Conservation (phyloP, 2,329 filamentous ascomycete species). For the Verticillium zaregamsianum region DNA sequence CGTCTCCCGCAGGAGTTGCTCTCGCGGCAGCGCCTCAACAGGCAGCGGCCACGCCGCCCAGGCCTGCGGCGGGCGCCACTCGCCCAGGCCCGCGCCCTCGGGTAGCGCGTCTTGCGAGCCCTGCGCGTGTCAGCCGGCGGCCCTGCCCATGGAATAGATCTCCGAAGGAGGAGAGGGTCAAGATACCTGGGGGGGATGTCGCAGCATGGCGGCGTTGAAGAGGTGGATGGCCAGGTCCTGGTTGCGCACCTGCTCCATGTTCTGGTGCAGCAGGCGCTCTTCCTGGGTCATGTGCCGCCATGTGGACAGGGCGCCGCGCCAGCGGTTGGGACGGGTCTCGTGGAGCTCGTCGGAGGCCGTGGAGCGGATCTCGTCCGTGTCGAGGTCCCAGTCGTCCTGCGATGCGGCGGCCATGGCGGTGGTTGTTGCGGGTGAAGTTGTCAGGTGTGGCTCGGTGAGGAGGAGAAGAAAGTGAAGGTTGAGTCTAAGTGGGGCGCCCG, state of each 20-base stretch:
- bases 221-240: conserved; percentile 71
- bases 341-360: conserved; percentile 42
- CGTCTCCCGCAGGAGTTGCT: conserved; percentile 43
- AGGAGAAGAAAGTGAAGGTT: neutral
- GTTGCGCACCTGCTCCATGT: conserved; percentile 59
- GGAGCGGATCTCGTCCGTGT: conserved; percentile 42
- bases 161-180: neutral
- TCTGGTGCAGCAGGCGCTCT: conserved; percentile 59
- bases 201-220: conserved; percentile 72
- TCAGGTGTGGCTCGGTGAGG: neutral
- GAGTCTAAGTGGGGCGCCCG: neutral
- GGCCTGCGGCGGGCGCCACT: conserved; percentile 48
- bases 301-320: conserved; percentile 60
- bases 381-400: conserved; percentile 33
- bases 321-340: conserved; percentile 63
- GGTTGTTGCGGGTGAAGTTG: neutral
- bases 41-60: conserved; percentile 89
- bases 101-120: conserved; percentile 4
- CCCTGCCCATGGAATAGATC: too few relatives aligned
- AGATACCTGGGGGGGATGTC: conserved; percentile 31
- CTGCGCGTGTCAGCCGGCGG: neutral
- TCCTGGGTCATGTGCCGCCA: conserved; percentile 61
- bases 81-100: conserved; percentile 19
- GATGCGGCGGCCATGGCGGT: neutral
- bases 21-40: conserved; percentile 55